A percentile compares a stretch with the other conserved stretches of the same genome.
Evolutionary conservation across 2,329 filamentous ascomycete genomes (phyloP).

Genomic region (Pyrenophora teres): DNA sequence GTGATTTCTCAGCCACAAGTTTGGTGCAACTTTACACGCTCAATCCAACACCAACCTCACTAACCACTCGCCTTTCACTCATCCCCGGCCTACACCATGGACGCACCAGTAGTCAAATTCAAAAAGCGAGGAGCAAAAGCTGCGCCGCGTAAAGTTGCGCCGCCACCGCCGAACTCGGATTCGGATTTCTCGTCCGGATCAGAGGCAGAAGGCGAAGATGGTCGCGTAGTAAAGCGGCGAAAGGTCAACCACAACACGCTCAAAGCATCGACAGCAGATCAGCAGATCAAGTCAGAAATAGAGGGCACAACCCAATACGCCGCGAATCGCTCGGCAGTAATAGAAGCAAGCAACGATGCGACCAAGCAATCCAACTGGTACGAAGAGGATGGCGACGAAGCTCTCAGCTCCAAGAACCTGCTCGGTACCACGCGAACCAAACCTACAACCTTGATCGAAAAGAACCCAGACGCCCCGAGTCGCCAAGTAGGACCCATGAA

Average conservation of each 20-base stretch:
- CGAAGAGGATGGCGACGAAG: conserved; percentile 68
- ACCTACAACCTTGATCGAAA: conserved; percentile 67
- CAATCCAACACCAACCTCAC: background rate
- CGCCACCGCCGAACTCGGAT: conserved; percentile 67
- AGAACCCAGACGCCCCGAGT: conserved; percentile 74
- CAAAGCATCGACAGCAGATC: conserved; percentile 65
- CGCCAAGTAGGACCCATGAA: conserved; percentile 83
- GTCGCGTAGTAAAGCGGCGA: conserved; percentile 77
- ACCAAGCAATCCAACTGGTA: conserved; percentile 91
- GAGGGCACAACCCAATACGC: conserved; percentile 59
- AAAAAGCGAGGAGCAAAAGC: conserved; percentile 82
- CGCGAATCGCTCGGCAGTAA: conserved; percentile 65
- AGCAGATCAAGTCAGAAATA: conserved; percentile 48
- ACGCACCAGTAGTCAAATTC: conserved; percentile 69
- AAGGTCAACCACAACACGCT: conserved; percentile 70
- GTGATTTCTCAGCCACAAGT: conserved; percentile 32
- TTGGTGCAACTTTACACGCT: conserved; percentile 29
- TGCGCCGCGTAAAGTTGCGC: conserved; percentile 80
- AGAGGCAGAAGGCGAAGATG: conserved; percentile 69
- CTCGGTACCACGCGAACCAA: conserved; percentile 61
- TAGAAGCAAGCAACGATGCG: conserved; percentile 77
- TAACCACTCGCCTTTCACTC: conserved; percentile 2
- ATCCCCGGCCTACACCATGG: conserved; percentile 32
- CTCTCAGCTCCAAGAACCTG: conserved; percentile 59
- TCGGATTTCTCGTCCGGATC: conserved; percentile 70